Percentiles rank a stretch among this genome's conserved stretches.
phyloP scores from a whole-genome alignment of 1,139 yeast genomes.

The Debaryomycetaceae sp. region DNA sequence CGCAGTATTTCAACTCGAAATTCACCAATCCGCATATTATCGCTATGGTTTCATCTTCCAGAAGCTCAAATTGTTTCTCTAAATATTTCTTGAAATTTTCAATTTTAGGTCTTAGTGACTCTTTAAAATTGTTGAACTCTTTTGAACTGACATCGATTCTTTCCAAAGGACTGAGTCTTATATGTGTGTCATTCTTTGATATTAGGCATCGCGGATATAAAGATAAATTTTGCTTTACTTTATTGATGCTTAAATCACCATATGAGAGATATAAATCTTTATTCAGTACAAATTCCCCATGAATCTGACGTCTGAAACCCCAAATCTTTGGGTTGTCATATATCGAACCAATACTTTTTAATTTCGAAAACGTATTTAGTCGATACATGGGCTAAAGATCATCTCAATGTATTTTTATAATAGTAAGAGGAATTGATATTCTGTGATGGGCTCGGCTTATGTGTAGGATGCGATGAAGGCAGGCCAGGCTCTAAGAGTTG shows the following conservation, averaged over 20 bases:
- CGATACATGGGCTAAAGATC: background rate
- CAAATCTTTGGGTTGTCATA: background rate
- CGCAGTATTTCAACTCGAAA: slow-evolving; percentile 3
- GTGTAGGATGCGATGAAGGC: too few relatives aligned
- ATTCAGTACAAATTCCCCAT: slow-evolving; percentile 14
- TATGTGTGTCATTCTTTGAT: background rate
- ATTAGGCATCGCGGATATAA: background rate
- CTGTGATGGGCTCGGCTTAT: background rate
- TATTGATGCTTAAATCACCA: background rate
- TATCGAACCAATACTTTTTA: background rate
- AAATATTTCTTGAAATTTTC: slow-evolving; percentile 12
- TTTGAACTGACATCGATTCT: background rate
- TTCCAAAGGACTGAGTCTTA: background rate
- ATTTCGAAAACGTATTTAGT: background rate
- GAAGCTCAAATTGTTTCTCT: slow-evolving; percentile 19
- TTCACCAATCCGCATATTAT: slow-evolving; percentile 12
- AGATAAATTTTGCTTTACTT: background rate
- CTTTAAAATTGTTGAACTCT: background rate
- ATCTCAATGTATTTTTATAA: background rate
- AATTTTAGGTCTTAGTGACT: slow-evolving; percentile 6
- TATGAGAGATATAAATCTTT: slow-evolving; percentile 12
- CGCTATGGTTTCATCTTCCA: slow-evolving; percentile 19
- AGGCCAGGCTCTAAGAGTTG: too few relatives aligned
- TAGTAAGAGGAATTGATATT: background rate
- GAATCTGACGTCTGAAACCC: background rate